Conservation (phyloP, 345 rosid genomes). For the Hibiscus tridactylites region DNA sequence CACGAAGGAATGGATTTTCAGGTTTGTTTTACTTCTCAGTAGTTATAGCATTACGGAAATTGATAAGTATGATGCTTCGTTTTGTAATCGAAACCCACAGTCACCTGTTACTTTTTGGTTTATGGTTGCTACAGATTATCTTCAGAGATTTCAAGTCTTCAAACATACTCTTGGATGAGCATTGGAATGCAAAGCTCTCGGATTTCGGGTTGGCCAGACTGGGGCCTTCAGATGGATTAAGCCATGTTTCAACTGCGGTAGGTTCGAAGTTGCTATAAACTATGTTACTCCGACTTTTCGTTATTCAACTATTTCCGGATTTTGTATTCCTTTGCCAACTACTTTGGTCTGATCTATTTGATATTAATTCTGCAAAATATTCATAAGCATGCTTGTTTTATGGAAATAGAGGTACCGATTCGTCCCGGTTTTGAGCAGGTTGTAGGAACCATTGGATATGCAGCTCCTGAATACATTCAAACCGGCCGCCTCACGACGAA, state of each 20-base stretch:
- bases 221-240: slow-evolving; percentile 84
- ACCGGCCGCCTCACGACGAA: slow-evolving; percentile 80
- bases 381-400: neutral
- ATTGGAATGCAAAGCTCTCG: slow-evolving; percentile 91
- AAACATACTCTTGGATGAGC: slow-evolving; percentile 77
- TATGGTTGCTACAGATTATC: slow-evolving; percentile 51
- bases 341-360: neutral
- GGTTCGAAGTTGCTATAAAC: neutral
- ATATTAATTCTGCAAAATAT: neutral
- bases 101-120: neutral
- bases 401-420: neutral
- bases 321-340: neutral
- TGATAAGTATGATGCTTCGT: neutral
- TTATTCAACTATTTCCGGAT: neutral
- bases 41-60: neutral
- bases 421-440: slow-evolving; percentile 35
- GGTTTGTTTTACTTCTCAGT: slow-evolving; percentile 28
- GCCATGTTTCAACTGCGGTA: slow-evolving; percentile 95
- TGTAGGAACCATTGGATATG: slow-evolving; percentile 93
- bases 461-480: slow-evolving; percentile 87
- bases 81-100: neutral
- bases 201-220: slow-evolving; percentile 91
- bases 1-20: slow-evolving; percentile 96
- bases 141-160: slow-evolving; percentile 96
- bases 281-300: neutral